A percentile compares a stretch with the other conserved stretches of the same genome.
Evolutionary conservation across 78 protist genomes (phyloP).

Genomic region (Dictyostelium citrinum): DNA sequence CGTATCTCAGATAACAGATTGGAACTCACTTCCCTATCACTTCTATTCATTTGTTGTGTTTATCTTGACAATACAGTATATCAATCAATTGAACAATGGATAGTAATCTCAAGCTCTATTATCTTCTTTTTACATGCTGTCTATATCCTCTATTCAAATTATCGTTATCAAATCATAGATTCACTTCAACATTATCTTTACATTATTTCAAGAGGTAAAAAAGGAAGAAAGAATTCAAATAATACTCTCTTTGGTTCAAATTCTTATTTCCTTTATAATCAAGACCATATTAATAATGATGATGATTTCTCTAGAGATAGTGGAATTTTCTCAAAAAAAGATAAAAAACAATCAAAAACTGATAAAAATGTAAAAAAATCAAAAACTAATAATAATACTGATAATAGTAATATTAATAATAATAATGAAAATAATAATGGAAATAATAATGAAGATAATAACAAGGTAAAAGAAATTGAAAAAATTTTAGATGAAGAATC

Average conservation of each 20-base stretch:
- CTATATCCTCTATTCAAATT: background rate
- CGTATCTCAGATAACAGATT: constrained; percentile 9
- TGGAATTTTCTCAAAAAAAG: background rate
- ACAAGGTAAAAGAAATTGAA: background rate
- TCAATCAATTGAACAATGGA: constrained; percentile 1
- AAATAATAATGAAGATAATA: background rate
- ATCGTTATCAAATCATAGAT: constrained; percentile 9
- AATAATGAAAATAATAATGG: background rate
- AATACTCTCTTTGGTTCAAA: background rate
- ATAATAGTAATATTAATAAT: background rate
- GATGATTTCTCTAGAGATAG: background rate
- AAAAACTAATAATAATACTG: background rate
- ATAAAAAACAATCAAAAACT: background rate
- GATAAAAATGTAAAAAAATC: background rate
- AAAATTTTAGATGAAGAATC: background rate
- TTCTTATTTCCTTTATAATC: background rate
- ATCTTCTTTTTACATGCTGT: background rate
- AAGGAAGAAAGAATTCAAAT: constrained; percentile 6
- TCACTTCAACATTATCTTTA: background rate
- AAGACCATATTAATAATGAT: background rate
- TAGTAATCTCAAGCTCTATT: constrained; percentile 4
- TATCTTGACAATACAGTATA: constrained; percentile 7
- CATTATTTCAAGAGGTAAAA: background rate
- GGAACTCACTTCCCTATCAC: constrained; percentile 16
- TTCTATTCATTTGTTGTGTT: constrained; percentile 26